Percentiles rank a stretch among this genome's conserved stretches.
Evolutionary conservation across 2,329 filamentous ascomycete species (phyloP).

Genomic region (Balansia obtecta): DNA sequence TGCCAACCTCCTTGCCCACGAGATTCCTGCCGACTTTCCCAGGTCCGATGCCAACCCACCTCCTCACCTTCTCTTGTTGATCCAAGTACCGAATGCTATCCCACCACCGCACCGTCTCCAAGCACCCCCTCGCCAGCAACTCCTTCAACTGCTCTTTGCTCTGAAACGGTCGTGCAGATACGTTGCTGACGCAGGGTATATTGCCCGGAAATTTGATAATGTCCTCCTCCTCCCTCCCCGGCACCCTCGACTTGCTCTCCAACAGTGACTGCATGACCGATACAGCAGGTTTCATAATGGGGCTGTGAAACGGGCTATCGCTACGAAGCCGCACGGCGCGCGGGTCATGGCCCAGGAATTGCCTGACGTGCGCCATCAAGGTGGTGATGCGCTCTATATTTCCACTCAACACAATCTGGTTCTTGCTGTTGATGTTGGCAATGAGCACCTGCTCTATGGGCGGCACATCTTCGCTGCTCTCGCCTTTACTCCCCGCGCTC

Average conservation of each 20-base stretch:
- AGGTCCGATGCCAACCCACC: conserved; percentile 87
- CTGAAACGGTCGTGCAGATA: conserved; percentile 65
- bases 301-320: conserved; percentile 83
- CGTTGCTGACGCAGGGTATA: conserved; percentile 76
- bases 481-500: conserved; percentile 51
- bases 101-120: conserved; percentile 94
- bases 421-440: conserved; percentile 90
- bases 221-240: conserved; percentile 43
- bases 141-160: conserved; percentile 66
- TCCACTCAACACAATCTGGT: conserved; percentile 89
- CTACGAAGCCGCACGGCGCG: conserved; percentile 76
- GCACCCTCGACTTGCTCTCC: conserved; percentile 40
- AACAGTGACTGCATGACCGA: conserved; percentile 60
- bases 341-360: conserved; percentile 86
- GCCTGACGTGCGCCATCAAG: conserved; percentile 70
- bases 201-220: conserved; percentile 63
- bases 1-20: conserved; percentile 89
- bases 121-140: conserved; percentile 64
- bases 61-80: conserved; percentile 64
- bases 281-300: conserved; percentile 79
- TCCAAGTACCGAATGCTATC: conserved; percentile 85
- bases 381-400: conserved; percentile 72
- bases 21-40: conserved; percentile 89
- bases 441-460: conserved; percentile 80
- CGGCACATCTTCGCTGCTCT: conserved; percentile 54